Conservation (phyloP, 345 rosid genomes). For the Corchorus capsularis region DNA sequence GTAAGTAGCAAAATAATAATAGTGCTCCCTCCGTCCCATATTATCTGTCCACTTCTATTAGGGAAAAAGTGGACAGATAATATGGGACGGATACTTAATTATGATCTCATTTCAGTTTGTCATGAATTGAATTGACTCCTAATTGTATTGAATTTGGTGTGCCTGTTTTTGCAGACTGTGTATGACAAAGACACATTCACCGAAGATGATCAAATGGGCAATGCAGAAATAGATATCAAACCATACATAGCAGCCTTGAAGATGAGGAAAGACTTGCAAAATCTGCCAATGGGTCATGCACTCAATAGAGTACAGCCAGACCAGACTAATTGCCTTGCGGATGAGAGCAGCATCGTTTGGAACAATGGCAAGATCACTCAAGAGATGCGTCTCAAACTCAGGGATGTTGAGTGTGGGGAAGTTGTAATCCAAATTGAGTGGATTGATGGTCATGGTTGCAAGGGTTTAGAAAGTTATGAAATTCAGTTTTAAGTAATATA, state of each 20-base stretch:
- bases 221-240: slow-evolving; percentile 63
- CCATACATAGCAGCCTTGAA: slow-evolving; percentile 52
- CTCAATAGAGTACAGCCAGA: slow-evolving; percentile 50
- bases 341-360: slow-evolving; percentile 55
- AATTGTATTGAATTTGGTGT: background rate
- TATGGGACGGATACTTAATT: too few relatives aligned
- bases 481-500: background rate
- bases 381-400: slow-evolving; percentile 53
- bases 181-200: slow-evolving; percentile 75
- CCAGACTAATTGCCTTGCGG: slow-evolving; percentile 50
- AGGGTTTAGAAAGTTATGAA: slow-evolving; percentile 28
- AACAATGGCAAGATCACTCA: slow-evolving; percentile 52
- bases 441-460: slow-evolving; percentile 48
- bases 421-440: slow-evolving; percentile 71
- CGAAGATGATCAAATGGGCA: slow-evolving; percentile 80
- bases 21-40: too few relatives aligned
- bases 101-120: too few relatives aligned
- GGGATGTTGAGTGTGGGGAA: slow-evolving; percentile 63
- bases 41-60: too few relatives aligned
- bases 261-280: slow-evolving; percentile 47
- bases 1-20: slow-evolving; percentile 43
- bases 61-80: too few relatives aligned
- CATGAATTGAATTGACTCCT: background rate
- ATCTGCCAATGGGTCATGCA: slow-evolving; percentile 56
- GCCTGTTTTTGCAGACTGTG: slow-evolving; percentile 46